Base-by-base conservation (phyloP, 129 eudicot genomes). In the Escallonia rubra region DNA sequence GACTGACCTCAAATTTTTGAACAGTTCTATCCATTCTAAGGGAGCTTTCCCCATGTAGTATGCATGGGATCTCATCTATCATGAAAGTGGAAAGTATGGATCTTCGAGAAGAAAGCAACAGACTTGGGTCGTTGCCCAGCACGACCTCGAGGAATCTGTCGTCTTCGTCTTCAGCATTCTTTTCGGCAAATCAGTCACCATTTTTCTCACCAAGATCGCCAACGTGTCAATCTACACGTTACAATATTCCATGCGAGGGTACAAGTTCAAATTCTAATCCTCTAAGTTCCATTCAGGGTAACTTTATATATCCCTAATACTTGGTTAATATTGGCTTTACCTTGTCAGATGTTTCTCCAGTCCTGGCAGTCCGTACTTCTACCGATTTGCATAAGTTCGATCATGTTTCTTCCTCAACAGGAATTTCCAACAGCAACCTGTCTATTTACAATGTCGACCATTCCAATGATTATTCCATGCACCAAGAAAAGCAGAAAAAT, bases 171-270 rank as follows among this genome's bases (percentile, higher is more conserved):
- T 90, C 99, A 4, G 77, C 82, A 40, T 94, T 94, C 61, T 87
- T 78, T 69, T 94, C 99, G 1, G 99, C 99, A 67, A 90, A 87
- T 55, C 96, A 90, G 48, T 94, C 99, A 0, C 99, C 99, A 4
- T 90, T 90, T 56, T 85, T 87, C 70, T 87, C 97, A 47, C 96
- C 96, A 70, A 87, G 81, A 74, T 87, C 99, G 41, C 73, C 96
- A 43, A 58, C 73, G 42, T 75, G 71, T 78, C 82, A 72, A 59
- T 72, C 90, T 47, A 60, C 74, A 47, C 78, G 76, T 57, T 64
- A 67, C 7, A 78, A 68, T 51, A 67, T 62, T 57, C 80, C 63
- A 61, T 44, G 73, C 57, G 83, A 64, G 41, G 79, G 72, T 67
- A 62, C 70, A 23, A 44, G 40, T 4, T 5, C 61, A 64, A 61